Base-by-base conservation (phyloP, 768 basidiomycete genomes). In the Suillus weaverae region DNA sequence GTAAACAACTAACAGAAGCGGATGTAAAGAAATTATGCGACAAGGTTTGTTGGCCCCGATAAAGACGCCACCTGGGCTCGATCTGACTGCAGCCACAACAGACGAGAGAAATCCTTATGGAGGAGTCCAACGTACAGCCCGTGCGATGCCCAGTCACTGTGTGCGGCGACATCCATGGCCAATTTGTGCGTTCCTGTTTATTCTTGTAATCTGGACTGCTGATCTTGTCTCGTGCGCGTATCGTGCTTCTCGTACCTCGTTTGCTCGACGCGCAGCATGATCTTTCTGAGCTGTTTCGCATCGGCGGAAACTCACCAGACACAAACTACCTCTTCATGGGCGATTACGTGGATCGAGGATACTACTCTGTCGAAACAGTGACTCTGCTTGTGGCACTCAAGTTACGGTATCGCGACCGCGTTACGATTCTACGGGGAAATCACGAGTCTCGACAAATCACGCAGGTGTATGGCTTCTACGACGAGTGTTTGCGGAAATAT, bases 271-370 rank as follows among this genome's bases (percentile, higher is more conserved):
- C 70, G 71, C 82, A 99, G 97, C 97, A 99, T 80, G 97, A 99
- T 83, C 91, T 99, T 62, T 97, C 95, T 64, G 97, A 99, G 77
- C 90, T 99, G 48, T 98, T 99, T 81, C 90, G 96, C 62, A 98
- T 99, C 75, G 97, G 97, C 61, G 97, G 97, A 59, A 97, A 97
- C 81, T 97, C 94, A 16, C 97, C 97, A 51, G 95, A 97, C 79
- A 99, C 97, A 69, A 99, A 98, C 81, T 99, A 99, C 79, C 91
- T 99, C 72, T 99, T 99, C 84, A 99, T 99, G 97, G 97, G 97
- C 35, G 97, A 99, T 83, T 99, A 98, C 76, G 97, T 99, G 71
- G 97, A 98, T 82, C 89, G 96, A 73, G 97, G 97, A 22, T 99
- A 98, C 84, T 99, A 98, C 81, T 97, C 95, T 22, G 97, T 99